Conservation (phyloP, 768 basidiomycete species). For the Agaricus bisporus region DNA sequence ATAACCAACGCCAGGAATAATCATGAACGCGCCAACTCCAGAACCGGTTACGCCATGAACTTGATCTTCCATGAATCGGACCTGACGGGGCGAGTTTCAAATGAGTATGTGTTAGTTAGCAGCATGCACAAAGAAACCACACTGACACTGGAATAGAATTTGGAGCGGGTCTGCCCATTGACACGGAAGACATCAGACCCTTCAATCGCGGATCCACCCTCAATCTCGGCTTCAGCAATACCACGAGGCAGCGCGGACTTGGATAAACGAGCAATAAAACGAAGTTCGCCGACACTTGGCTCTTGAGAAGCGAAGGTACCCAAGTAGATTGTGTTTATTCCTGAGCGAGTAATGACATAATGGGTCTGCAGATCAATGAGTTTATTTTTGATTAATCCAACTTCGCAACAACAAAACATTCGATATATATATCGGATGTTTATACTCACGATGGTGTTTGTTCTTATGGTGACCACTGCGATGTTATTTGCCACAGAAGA, state of each 20-base stretch:
- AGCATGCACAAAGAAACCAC: neutral
- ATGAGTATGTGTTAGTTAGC: neutral
- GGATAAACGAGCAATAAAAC: slow-evolving; percentile 41
- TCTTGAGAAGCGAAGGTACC: slow-evolving; percentile 41
- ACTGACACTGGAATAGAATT: slow-evolving; percentile 41
- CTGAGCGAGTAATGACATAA: slow-evolving; percentile 39
- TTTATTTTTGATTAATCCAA: neutral
- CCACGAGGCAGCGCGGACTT: slow-evolving; percentile 36
- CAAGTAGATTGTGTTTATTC: slow-evolving; percentile 39
- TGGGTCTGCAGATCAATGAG: slow-evolving; percentile 28
- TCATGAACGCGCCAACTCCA: slow-evolving; percentile 39
- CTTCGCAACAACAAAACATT: neutral
- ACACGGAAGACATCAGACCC: slow-evolving; percentile 40
- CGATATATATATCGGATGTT: too few relatives aligned
- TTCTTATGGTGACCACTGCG: slow-evolving; percentile 34
- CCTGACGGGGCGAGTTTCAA: slow-evolving; percentile 16
- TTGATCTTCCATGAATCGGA: slow-evolving; percentile 45
- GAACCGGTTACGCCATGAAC: slow-evolving; percentile 43
- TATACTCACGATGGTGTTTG: slow-evolving; percentile 34
- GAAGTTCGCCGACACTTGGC: slow-evolving; percentile 40
- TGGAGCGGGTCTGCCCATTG: slow-evolving; percentile 41
- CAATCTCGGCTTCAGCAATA: slow-evolving; percentile 29
- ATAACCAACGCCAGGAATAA: slow-evolving; percentile 38
- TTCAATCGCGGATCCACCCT: slow-evolving; percentile 38
- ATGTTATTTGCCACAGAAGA: slow-evolving; percentile 34